These are phyloP conservation scores for Epichloe uncinata DNA, from an alignment of 2,329 filamentous ascomycete species.

Conservation along the genomic window DNA sequence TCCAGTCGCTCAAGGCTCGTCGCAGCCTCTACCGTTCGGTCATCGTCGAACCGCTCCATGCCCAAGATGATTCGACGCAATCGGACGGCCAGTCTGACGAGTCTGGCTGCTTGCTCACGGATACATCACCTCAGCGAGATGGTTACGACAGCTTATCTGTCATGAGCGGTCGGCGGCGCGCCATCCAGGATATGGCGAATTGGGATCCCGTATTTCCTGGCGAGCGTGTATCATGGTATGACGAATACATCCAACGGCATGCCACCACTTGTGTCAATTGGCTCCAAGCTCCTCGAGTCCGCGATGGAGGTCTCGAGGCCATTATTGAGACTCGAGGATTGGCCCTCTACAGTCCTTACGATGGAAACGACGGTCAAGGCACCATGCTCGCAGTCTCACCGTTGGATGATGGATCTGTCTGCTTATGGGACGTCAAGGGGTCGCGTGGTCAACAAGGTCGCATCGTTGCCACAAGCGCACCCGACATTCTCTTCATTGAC, in stretches of 20 bases:
- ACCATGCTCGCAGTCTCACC: slow-evolving; percentile 55
- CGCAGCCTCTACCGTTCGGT: slow-evolving; percentile 20
- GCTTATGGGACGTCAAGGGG: slow-evolving; percentile 65
- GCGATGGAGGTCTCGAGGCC: slow-evolving; percentile 28
- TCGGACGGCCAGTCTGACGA: background rate
- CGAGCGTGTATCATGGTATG: slow-evolving; percentile 72
- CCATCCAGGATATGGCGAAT: slow-evolving; percentile 49
- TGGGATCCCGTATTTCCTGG: slow-evolving; percentile 69
- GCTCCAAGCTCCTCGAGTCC: slow-evolving; percentile 50
- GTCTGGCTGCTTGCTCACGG: background rate
- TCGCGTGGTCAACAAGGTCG: slow-evolving; percentile 41
- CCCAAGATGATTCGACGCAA: slow-evolving; percentile 7
- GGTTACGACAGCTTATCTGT: background rate
- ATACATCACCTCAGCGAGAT: background rate
- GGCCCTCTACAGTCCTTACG: slow-evolving; percentile 46
- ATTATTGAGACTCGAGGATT: slow-evolving; percentile 58
- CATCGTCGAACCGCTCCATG: slow-evolving; percentile 2
- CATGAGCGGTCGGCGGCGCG: slow-evolving; percentile 6
- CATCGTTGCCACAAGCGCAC: slow-evolving; percentile 50
- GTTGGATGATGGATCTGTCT: slow-evolving; percentile 77
- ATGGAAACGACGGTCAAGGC: slow-evolving; percentile 31
- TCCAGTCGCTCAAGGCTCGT: slow-evolving; percentile 39
- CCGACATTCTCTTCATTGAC: slow-evolving; percentile 53
- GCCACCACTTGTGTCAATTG: slow-evolving; percentile 63
- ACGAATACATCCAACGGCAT: slow-evolving; percentile 75